These are phyloP conservation scores for Globisporangium solare DNA, from an alignment of 352 stramenopile genomes.

Conservation along the genomic window DNA sequence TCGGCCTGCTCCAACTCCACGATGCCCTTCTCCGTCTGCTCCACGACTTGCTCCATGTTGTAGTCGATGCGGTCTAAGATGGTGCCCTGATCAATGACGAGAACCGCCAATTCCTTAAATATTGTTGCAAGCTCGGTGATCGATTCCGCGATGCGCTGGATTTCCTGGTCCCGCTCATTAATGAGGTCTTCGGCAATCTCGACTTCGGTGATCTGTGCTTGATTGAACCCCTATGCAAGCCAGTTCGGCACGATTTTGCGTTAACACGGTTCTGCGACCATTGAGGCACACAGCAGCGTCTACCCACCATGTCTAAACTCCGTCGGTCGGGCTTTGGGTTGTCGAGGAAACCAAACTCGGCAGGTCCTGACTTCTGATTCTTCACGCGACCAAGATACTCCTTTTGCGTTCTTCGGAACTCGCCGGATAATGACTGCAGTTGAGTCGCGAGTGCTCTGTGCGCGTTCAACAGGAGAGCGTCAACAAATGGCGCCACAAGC, in stretches of 20 bases:
- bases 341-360: conserved; percentile 89
- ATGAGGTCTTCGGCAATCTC: conserved; percentile 95
- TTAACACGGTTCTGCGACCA: not conserved
- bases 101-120: conserved; percentile 99
- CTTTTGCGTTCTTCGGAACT: conserved; percentile 97
- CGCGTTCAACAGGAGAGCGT: not conserved
- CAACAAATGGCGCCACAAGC: not conserved
- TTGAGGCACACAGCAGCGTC: not conserved
- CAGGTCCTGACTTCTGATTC: conserved; percentile 94
- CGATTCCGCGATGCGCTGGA: conserved; percentile 96
- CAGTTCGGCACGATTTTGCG: too few relatives aligned
- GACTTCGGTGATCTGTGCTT: conserved; percentile 94
- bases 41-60: conserved; percentile 99
- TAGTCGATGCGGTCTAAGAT: conserved; percentile 99
- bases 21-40: conserved; percentile 98
- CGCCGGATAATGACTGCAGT: conserved; percentile 94
- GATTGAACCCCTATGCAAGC: conserved; percentile 82
- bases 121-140: conserved; percentile 99
- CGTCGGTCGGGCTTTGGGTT: conserved; percentile 54
- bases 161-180: conserved; percentile 94
- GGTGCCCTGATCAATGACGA: conserved; percentile 99
- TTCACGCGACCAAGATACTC: conserved; percentile 97
- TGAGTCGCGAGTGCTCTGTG: conserved; percentile 91
- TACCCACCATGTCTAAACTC: conserved; percentile 48
- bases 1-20: conserved; percentile 99